Base-by-base conservation (phyloP, 345 rosid species). In the Gynandropsis gynandra region DNA sequence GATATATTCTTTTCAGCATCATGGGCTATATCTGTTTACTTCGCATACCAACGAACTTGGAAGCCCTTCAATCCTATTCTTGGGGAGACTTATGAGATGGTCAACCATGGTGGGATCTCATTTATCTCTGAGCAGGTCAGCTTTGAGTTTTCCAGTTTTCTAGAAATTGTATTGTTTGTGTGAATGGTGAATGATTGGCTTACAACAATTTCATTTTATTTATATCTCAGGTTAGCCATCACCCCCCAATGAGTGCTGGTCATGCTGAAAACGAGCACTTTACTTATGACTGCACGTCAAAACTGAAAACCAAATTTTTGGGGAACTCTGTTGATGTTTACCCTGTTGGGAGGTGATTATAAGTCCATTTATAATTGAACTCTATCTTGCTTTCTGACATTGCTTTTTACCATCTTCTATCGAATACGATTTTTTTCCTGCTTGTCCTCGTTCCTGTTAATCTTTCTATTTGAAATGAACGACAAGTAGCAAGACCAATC, bases 21-120 rank as follows among this genome's bases (percentile, higher is more conserved):
- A 44, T 87, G 89, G 87, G 82, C 82, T 65, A 65, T 90, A 71
- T 83, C 98, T 65, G 87, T 90, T 42, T 90, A 90, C 65, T 77
- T 60, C 72, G 92, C 87, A 37, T 76, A 50, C 67, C 95, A 82
- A 69, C 69, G 98, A 46, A 79, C 96, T 2, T 87, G 98, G 98
- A 87, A 90, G 71, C 96, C 92, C 15, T 90, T 90, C 63, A 90
- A 87, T 74, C 98, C 96, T 47, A 90, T 90, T 76, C 98, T 90
- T 56, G 96, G 98, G 4, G 98, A 90, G 69, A 87, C 96, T 21
- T 84, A 77, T 63, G 96, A 90, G 68, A 37, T 90, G 95, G 61
- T 43, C 35, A 84, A 87, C 67, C 82, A 90, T 74, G 85, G 83
- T 21, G 81, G 87, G 18, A 59, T 90, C 46, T 67, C 83, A 47